phyloP scores from a whole-genome alignment of 2,329 filamentous ascomycete species.

The Botrytis fabae region DNA sequence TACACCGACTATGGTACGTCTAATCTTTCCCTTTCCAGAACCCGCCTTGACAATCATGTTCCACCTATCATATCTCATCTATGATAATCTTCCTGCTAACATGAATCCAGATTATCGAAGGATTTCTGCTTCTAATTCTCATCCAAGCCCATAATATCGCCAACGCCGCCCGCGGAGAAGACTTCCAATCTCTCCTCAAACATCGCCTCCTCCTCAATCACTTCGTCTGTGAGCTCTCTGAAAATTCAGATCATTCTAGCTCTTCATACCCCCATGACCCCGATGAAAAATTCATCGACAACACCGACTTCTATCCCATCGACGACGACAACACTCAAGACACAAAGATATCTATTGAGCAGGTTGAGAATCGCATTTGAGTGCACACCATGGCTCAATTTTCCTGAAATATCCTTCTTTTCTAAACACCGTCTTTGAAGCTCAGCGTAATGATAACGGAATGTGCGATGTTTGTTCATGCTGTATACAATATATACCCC shows the following conservation, averaged over 20 bases:
- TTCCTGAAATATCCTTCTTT: neutral
- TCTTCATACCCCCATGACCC: neutral
- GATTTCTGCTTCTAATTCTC: neutral
- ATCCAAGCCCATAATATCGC: neutral
- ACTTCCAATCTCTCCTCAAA: neutral
- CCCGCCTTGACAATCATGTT: neutral
- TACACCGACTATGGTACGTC: slow-evolving; percentile 31
- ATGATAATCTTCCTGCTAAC: neutral
- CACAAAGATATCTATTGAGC: neutral
- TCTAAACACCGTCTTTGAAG: neutral
- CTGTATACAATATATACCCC: neutral
- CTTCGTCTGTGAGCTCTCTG: neutral
- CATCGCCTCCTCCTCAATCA: neutral
- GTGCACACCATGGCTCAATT: neutral
- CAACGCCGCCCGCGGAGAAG: neutral
- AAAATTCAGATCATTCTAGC: neutral
- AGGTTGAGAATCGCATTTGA: neutral
- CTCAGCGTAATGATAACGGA: neutral
- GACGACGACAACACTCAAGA: neutral
- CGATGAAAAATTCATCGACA: neutral
- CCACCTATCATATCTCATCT: neutral
- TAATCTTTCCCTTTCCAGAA: slow-evolving; percentile 34
- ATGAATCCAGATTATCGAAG: neutral
- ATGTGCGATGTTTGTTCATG: neutral
- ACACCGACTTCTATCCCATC: neutral